Percentiles rank a stretch among this genome's conserved stretches.
Conservation (phyloP, 768 basidiomycete genomes). For the Podaxis sp. region DNA sequence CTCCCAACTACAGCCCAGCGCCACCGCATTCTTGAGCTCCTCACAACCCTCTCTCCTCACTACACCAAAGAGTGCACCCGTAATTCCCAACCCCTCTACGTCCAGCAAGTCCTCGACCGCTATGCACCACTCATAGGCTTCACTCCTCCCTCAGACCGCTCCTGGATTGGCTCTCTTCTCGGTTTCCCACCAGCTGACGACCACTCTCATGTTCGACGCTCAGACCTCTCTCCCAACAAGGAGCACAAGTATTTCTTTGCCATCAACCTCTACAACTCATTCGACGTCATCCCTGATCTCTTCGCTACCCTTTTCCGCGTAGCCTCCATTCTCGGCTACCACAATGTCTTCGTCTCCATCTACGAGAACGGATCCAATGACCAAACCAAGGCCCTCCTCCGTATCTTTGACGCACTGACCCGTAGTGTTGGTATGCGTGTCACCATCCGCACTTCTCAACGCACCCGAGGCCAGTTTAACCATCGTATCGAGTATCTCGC, state of each 20-base stretch:
- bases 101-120: conserved; percentile 79
- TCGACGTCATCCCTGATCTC: conserved; percentile 96
- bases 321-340: conserved; percentile 88
- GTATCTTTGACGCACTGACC: conserved; percentile 93
- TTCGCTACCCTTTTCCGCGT: conserved; percentile 96
- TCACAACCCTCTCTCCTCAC: conserved; percentile 85
- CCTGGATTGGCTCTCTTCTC: conserved; percentile 63
- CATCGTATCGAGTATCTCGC: conserved; percentile 99
- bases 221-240: conserved; percentile 34
- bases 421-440: conserved; percentile 88
- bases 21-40: conserved; percentile 77
- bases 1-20: conserved; percentile 85
- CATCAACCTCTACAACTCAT: conserved; percentile 99
- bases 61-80: conserved; percentile 93
- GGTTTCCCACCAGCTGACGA: conserved; percentile 32
- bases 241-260: conserved; percentile 99
- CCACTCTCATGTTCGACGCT: conserved; percentile 34
- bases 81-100: conserved; percentile 79
- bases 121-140: conserved; percentile 85
- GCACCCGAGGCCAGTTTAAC: conserved; percentile 94
- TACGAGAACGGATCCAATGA: conserved; percentile 99
- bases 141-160: conserved; percentile 50
- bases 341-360: conserved; percentile 97
- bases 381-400: conserved; percentile 95
- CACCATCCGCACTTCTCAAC: conserved; percentile 88